phyloP scores from a whole-genome alignment of 1,284 basidiomycete species.

The Ceratobasidium sp. region DNA sequence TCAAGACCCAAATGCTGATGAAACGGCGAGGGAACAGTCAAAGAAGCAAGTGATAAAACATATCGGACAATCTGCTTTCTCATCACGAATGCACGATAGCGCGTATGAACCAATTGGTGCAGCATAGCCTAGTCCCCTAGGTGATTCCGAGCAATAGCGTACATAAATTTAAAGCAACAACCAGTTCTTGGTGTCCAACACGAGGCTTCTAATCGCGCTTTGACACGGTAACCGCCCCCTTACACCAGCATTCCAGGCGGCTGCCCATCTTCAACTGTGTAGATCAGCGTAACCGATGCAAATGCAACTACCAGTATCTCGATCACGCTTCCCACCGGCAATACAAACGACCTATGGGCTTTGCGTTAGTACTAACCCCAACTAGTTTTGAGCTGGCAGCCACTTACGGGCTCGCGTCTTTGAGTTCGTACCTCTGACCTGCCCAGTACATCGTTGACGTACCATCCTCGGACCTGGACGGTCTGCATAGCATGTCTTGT shows the following conservation, averaged over 20 bases:
- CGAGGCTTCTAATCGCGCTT: conserved; percentile 30
- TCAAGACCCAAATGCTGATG: conserved; percentile 50
- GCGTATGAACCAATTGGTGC: not conserved
- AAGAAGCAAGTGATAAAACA: conserved; percentile 43
- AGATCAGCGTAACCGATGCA: conserved; percentile 70
- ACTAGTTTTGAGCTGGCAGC: not conserved
- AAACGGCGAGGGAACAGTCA: conserved; percentile 45
- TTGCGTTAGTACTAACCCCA: not conserved
- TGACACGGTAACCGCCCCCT: conserved; percentile 10
- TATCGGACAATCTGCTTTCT: not conserved
- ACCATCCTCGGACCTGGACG: conserved; percentile 61
- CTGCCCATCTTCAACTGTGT: conserved; percentile 62
- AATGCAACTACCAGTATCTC: conserved; percentile 66
- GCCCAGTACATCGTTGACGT: conserved; percentile 63
- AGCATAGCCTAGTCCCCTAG: too few relatives aligned
- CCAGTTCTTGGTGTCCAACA: too few relatives aligned
- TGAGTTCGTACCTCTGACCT: conserved; percentile 73
- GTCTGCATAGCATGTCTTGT: conserved; percentile 72
- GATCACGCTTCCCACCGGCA: conserved; percentile 70
- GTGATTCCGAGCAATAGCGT: too few relatives aligned
- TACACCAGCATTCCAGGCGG: conserved; percentile 72
- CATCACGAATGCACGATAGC: not conserved
- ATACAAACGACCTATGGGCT: conserved; percentile 68
- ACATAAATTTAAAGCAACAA: too few relatives aligned
- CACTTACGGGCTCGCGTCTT: conserved; percentile 76